Evolutionary conservation across 768 basidiomycete species (phyloP).

Genomic region (Phaffia australis): DNA sequence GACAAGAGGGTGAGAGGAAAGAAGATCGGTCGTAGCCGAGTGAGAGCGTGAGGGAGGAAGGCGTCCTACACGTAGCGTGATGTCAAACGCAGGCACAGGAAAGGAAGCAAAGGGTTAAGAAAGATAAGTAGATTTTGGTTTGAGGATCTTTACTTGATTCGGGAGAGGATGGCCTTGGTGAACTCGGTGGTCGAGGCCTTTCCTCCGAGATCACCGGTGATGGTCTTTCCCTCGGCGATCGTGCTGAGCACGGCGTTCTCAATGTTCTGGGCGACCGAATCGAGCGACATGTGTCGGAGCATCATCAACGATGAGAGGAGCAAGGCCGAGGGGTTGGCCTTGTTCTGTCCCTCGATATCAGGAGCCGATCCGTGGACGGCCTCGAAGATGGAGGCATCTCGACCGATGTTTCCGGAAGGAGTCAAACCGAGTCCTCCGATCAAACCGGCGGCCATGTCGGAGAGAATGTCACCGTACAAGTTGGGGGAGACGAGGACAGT

Average conservation of each 20-base stretch:
- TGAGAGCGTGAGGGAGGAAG: too few species aligned
- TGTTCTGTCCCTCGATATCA: constrained; percentile 83
- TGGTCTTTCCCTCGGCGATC: constrained; percentile 89
- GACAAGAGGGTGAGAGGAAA: too few species aligned
- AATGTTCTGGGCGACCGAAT: constrained; percentile 72
- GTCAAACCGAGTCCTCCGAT: constrained; percentile 96
- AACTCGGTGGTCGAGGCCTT: constrained; percentile 81
- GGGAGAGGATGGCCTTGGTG: constrained; percentile 68
- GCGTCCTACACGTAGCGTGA: too few species aligned
- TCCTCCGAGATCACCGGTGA: constrained; percentile 93
- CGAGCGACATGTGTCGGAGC: constrained; percentile 76
- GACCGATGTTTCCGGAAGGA: constrained; percentile 94
- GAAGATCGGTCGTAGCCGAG: too few species aligned
- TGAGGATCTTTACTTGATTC: constrained; percentile 9
- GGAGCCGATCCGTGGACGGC: constrained; percentile 92
- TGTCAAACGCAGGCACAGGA: too few species aligned
- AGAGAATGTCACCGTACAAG: constrained; percentile 80
- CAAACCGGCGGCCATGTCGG: constrained; percentile 96
- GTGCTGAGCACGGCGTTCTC: constrained; percentile 83
- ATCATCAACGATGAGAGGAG: constrained; percentile 94
- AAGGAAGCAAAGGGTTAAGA: too few species aligned
- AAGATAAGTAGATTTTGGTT: not conserved
- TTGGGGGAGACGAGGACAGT: constrained; percentile 99
- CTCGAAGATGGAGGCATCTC: constrained; percentile 98
- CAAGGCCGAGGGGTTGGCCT: constrained; percentile 99